Evolutionary conservation across 306 rosid genomes (phyloP).

Genomic region (Lathyrus oleraceus): DNA sequence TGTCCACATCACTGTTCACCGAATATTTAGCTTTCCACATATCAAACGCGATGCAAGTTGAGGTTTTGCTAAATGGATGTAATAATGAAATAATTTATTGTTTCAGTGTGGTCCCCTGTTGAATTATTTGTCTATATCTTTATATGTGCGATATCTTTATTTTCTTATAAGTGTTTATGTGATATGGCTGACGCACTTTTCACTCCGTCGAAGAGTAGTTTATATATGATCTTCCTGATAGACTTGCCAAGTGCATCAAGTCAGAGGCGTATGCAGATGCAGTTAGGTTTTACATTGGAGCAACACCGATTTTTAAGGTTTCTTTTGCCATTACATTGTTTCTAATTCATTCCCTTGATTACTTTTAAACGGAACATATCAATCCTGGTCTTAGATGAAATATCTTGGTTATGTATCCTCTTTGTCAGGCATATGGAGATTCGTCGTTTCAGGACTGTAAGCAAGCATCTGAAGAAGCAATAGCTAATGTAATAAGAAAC

Average conservation of each 20-base stretch:
- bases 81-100: constrained; percentile 7
- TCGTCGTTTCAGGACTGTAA: constrained; percentile 89
- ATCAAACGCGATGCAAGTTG: background rate
- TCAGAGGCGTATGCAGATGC: constrained; percentile 90
- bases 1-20: background rate
- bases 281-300: constrained; percentile 85
- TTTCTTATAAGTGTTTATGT: constrained; percentile 3
- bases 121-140: background rate
- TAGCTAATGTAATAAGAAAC: constrained; percentile 64
- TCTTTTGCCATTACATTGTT: constrained; percentile 22
- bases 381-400: constrained; percentile 28
- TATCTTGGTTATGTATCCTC: constrained; percentile 21
- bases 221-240: constrained; percentile 91
- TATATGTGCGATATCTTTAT: background rate
- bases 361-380: constrained; percentile 1
- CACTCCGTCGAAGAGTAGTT: constrained; percentile 61
- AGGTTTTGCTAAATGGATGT: constrained; percentile 20
- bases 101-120: background rate
- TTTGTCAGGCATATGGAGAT: constrained; percentile 78
- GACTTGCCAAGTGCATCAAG: constrained; percentile 87
- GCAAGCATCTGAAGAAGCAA: constrained; percentile 89
- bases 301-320: constrained; percentile 93
- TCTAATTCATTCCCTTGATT: constrained; percentile 35
- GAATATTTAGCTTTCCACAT: constrained; percentile 17
- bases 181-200: constrained; percentile 29